Conservation (phyloP, 176 grass and related monocot species). For the Triticum timopheevii region DNA sequence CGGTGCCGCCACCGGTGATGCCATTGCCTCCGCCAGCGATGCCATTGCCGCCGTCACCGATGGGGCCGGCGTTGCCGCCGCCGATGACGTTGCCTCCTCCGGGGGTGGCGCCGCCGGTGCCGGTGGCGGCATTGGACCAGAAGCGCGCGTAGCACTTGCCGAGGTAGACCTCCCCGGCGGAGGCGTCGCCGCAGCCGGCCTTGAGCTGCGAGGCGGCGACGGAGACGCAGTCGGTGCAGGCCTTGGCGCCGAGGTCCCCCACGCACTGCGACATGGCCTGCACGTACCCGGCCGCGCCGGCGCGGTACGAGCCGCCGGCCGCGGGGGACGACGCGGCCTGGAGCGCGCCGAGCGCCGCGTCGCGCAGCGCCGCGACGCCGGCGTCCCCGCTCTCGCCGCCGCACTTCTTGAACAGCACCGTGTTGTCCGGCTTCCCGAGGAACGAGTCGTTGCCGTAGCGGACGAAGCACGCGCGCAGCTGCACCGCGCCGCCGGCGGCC, state of each 20-base stretch:
- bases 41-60: background rate
- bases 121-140: constrained; percentile 62
- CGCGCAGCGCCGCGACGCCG: constrained; percentile 51
- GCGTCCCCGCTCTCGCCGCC: constrained; percentile 42
- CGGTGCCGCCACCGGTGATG: background rate
- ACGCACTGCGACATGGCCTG: constrained; percentile 95
- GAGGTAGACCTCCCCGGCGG: constrained; percentile 77
- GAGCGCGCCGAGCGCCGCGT: constrained; percentile 62
- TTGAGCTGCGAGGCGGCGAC: constrained; percentile 60
- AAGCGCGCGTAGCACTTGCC: constrained; percentile 91
- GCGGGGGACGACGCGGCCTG: constrained; percentile 34
- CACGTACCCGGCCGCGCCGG: constrained; percentile 65
- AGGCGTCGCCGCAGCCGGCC: constrained; percentile 50
- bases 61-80: background rate
- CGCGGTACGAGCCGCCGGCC: constrained; percentile 35
- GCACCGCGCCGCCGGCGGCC: constrained; percentile 54
- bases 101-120: background rate
- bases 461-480: constrained; percentile 90
- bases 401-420: constrained; percentile 83
- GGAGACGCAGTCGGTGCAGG: constrained; percentile 76
- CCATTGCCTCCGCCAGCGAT: background rate
- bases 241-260: constrained; percentile 63
- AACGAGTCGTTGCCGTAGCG: constrained; percentile 93
- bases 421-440: constrained; percentile 62
- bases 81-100: background rate